Conservation (phyloP, 441 rosid species). For the Melastoma candidum region DNA sequence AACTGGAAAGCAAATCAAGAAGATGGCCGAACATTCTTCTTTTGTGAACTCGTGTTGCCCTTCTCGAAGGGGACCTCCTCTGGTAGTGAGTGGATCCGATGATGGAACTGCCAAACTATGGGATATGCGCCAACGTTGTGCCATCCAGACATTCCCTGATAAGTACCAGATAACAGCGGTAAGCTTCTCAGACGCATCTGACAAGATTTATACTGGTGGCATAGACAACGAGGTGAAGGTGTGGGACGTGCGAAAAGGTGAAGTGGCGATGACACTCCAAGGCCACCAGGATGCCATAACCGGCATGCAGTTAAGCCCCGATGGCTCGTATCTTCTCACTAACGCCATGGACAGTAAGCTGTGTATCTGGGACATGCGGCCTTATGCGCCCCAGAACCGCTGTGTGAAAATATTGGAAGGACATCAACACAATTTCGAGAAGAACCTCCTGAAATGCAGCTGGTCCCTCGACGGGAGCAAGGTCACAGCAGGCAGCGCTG, state of each 20-base stretch:
- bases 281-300: slow-evolving; percentile 97
- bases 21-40: slow-evolving; percentile 90
- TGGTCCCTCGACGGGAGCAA: slow-evolving; percentile 97
- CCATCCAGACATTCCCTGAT: slow-evolving; percentile 94
- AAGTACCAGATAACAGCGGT: slow-evolving; percentile 94
- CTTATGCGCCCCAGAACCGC: slow-evolving; percentile 89
- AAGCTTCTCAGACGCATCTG: slow-evolving; percentile 84
- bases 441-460: slow-evolving; percentile 70
- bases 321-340: slow-evolving; percentile 89
- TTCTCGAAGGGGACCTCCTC: slow-evolving; percentile 83
- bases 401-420: slow-evolving; percentile 87
- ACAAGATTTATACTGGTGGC: slow-evolving; percentile 84
- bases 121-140: slow-evolving; percentile 96
- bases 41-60: slow-evolving; percentile 88
- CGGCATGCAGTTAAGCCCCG: slow-evolving; percentile 85
- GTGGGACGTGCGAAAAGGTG: slow-evolving; percentile 88
- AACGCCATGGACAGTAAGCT: slow-evolving; percentile 93
- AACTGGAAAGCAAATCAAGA: slow-evolving; percentile 81
- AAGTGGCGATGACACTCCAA: slow-evolving; percentile 77
- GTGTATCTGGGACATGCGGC: slow-evolving; percentile 94
- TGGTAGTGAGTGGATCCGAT: slow-evolving; percentile 84
- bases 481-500: slow-evolving; percentile 88
- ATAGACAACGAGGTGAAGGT: slow-evolving; percentile 77
- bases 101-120: slow-evolving; percentile 96
- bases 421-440: slow-evolving; percentile 93